Evolutionary conservation across 208 protist genomes (phyloP).

Genomic region (Leishmania aethiopica): DNA sequence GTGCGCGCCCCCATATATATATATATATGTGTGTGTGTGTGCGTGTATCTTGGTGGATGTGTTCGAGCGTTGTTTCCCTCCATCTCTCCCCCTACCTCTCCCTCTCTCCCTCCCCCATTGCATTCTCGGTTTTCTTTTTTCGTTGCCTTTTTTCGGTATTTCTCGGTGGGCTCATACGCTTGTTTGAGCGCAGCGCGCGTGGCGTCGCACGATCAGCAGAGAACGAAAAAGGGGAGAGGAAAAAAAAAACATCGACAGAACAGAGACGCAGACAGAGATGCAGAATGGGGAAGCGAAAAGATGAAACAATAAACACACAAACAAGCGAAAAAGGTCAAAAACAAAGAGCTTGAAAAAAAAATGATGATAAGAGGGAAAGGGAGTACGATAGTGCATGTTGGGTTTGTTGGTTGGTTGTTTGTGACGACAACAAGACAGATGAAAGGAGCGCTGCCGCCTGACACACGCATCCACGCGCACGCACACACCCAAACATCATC

Average conservation of each 20-base stretch:
- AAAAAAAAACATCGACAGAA: not conserved
- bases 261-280: not conserved
- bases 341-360: not conserved
- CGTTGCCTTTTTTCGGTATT: not conserved
- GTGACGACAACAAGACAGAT: slow-evolving; percentile 8
- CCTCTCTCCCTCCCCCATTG: not conserved
- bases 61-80: not conserved
- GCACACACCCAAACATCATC: not conserved
- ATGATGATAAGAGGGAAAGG: not conserved
- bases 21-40: not conserved
- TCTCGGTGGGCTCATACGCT: not conserved
- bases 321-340: not conserved
- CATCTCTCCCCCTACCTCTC: not conserved
- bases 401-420: slow-evolving; percentile 7
- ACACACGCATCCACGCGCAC: not conserved
- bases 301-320: slow-evolving; percentile 3
- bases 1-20: not conserved
- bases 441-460: slow-evolving; percentile 1
- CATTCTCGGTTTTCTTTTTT: no score
- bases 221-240: not conserved
- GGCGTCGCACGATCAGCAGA: not conserved
- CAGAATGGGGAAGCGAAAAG: not conserved
- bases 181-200: not conserved
- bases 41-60: not conserved
- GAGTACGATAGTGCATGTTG: slow-evolving; percentile 10